These are phyloP conservation scores for Sutorius australiensis DNA, from an alignment of 768 basidiomycete genomes.

Conservation along the genomic window DNA sequence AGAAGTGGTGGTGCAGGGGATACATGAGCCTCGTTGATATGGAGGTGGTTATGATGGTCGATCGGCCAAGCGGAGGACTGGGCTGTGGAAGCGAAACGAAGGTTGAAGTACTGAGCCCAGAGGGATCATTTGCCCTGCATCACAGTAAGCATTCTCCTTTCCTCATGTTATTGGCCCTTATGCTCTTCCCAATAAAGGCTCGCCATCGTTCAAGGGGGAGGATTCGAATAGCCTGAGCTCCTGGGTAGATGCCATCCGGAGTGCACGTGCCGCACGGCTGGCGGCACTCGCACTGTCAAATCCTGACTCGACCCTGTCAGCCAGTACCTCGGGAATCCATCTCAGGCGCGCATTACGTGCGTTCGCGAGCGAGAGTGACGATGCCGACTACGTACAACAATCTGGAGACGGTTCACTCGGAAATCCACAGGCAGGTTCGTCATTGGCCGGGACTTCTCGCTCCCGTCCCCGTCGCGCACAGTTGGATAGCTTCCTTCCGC, in stretches of 20 bases:
- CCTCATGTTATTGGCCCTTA: neutral
- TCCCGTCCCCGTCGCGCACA: slow-evolving; percentile 25
- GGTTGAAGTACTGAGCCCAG: slow-evolving; percentile 75
- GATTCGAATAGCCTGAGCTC: slow-evolving; percentile 37
- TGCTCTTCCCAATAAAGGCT: neutral
- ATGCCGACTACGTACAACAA: slow-evolving; percentile 38
- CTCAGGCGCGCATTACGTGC: slow-evolving; percentile 72
- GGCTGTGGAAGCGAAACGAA: slow-evolving; percentile 43
- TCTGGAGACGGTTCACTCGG: slow-evolving; percentile 17
- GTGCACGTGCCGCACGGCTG: slow-evolving; percentile 69
- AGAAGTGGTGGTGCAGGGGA: slow-evolving; percentile 73
- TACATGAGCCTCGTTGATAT: slow-evolving; percentile 66
- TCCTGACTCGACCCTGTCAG: slow-evolving; percentile 78
- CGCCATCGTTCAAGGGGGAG: neutral
- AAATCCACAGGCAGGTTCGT: neutral
- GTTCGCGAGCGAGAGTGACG: slow-evolving; percentile 46
- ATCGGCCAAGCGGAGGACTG: slow-evolving; percentile 20
- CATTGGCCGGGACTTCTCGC: neutral
- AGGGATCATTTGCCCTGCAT: slow-evolving; percentile 72
- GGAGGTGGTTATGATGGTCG: slow-evolving; percentile 58
- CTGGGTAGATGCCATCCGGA: slow-evolving; percentile 66
- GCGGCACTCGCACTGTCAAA: slow-evolving; percentile 64
- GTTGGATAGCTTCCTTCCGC: slow-evolving; percentile 68
- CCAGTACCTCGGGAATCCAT: slow-evolving; percentile 72
- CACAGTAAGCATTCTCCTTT: slow-evolving; percentile 42